Conservation (phyloP, 306 rosid species). For the Bauhinia variegata region DNA sequence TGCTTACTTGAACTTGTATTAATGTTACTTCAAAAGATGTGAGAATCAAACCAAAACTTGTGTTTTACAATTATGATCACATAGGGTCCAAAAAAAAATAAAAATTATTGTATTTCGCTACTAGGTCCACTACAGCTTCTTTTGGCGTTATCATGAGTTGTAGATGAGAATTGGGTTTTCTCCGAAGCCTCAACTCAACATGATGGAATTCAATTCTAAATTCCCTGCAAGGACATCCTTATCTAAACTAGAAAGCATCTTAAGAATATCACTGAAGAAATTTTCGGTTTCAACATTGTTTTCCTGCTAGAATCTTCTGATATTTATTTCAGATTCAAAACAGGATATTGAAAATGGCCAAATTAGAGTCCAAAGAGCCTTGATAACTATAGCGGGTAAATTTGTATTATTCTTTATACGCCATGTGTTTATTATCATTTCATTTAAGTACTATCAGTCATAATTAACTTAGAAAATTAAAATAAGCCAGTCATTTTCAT, state of each 20-base stretch:
- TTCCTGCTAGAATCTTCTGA: too few relatives aligned
- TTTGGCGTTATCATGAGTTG: not conserved
- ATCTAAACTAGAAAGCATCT: slow-evolving; percentile 39
- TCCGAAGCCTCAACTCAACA: not conserved
- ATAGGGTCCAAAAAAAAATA: too few relatives aligned
- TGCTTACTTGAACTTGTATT: too few relatives aligned
- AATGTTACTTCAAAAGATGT: too few relatives aligned
- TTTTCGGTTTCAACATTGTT: too few relatives aligned
- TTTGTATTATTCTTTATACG: not conserved
- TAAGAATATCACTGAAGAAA: not conserved
- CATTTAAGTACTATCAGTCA: not conserved
- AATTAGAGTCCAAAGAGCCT: too few relatives aligned
- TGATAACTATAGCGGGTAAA: too few relatives aligned
- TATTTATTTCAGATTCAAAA: too few relatives aligned
- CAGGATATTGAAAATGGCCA: too few relatives aligned
- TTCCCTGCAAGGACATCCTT: slow-evolving; percentile 37
- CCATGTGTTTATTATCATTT: not conserved
- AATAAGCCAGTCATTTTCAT: slow-evolving; percentile 31
- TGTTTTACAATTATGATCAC: too few relatives aligned
- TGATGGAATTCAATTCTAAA: slow-evolving; percentile 41
- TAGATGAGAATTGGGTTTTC: slow-evolving; percentile 12
- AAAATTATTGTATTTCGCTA: not conserved
- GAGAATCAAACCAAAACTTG: too few relatives aligned
- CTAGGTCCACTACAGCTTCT: not conserved
- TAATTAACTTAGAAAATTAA: not conserved